Evolutionary conservation across 129 eudicot species (phyloP), one percentile per base, ranked within the genome.

Genomic region (carrot (Daucus carota)): DNA sequence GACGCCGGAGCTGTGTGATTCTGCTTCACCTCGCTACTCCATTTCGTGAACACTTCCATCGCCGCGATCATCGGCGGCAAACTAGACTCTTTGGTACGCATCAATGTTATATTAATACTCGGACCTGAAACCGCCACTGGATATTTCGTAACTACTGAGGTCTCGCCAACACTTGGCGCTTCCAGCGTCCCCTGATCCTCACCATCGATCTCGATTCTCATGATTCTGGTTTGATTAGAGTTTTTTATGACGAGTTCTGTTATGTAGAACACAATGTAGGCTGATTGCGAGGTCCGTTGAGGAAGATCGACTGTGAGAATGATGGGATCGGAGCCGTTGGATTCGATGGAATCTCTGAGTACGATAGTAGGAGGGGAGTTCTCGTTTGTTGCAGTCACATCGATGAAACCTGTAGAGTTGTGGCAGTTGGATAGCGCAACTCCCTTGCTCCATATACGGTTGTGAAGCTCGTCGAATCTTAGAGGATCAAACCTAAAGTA

Each of bases 241-340:
- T 17, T 48, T 31, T 31, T 24, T 5, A 17, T 31, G 7, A 48
- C 3, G 47, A 57, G 6, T 45, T 73, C 76, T 11, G 76, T 48
- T 17, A 73, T 42, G 9, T 73, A 73, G 65, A 73, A 73, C 17
- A 73, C 76, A 28, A 73, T 47, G 66, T 47, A 73, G 10, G 76
- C 76, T 28, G 65, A 6, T 47, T 46, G 66, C 32, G 76, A 41
- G 41, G 31, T 9, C 28, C 33, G 9, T 29, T 73, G 65, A 17
- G 76, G 62, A 46, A 73, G 43, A 73, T 73, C 62, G 31, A 73
- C 43, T 29, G 16, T 32, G 42, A 73, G 32, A 13, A 31, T 46
- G 20, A 46, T 46, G 3, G 76, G 60, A 47, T 73, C 42, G 15
- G 76, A 73, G 60, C 60, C 60, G 17, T 24, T 44, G 2, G 76